Conservation (phyloP, 2,329 filamentous ascomycete genomes). For the Fusarium piperis region DNA sequence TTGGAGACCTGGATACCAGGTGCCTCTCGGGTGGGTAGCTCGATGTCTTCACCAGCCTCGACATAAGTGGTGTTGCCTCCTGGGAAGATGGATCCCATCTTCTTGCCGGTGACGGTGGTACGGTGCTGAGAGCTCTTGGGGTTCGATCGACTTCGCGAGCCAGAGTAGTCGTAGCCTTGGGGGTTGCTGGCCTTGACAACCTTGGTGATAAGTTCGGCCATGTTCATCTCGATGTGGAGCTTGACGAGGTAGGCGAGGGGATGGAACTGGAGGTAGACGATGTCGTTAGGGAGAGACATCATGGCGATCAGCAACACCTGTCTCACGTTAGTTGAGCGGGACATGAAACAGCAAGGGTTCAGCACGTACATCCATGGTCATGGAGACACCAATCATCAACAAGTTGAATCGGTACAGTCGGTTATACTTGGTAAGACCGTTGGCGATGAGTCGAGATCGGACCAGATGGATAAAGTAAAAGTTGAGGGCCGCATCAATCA, state of each 20-base stretch:
- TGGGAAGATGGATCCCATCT: conserved; percentile 32
- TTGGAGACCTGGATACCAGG: conserved; percentile 39
- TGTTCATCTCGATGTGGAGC: conserved; percentile 63
- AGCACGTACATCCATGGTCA: conserved; percentile 43
- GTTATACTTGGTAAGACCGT: conserved; percentile 61
- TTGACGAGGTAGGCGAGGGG: conserved; percentile 63
- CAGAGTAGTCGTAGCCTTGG: conserved; percentile 39
- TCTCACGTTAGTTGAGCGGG: neutral
- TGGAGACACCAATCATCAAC: conserved; percentile 44
- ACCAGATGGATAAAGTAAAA: conserved; percentile 62
- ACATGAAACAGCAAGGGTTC: accelerated
- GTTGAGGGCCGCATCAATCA: conserved; percentile 62
- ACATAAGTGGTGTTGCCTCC: conserved; percentile 33
- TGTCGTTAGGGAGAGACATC: conserved; percentile 45
- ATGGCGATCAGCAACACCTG: conserved; percentile 44
- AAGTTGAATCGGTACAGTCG: conserved; percentile 52
- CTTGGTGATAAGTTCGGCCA: conserved; percentile 61
- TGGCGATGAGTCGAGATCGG: conserved; percentile 55
- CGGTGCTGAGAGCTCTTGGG: conserved; percentile 29
- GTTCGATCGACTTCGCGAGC: conserved; percentile 29
- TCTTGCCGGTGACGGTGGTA: conserved; percentile 15
- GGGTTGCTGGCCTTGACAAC: conserved; percentile 44
- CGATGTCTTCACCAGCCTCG: conserved; percentile 32
- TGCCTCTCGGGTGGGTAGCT: conserved; percentile 25
- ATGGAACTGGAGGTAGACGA: conserved; percentile 58